phyloP scores from a whole-genome alignment of 2,329 filamentous ascomycete genomes.

The Pseudogymnoascus verrucosus region DNA sequence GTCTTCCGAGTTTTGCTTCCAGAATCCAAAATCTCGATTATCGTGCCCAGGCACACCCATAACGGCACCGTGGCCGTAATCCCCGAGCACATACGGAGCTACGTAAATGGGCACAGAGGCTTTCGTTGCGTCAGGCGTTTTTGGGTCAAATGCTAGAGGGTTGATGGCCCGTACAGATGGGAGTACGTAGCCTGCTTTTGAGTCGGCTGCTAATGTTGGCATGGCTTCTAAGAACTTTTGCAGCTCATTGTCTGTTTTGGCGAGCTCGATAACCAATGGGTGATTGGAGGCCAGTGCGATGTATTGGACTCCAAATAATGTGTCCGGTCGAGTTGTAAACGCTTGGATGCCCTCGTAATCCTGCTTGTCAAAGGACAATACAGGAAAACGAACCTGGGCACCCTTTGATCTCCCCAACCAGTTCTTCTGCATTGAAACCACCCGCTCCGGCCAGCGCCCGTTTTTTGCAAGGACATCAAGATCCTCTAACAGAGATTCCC shows the following conservation, averaged over 20 bases:
- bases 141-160: constrained; percentile 51
- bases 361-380: constrained; percentile 37
- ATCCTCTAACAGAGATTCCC: constrained; percentile 63
- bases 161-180: constrained; percentile 54
- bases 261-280: constrained; percentile 55
- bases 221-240: constrained; percentile 61
- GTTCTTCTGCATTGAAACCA: constrained; percentile 75
- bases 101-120: constrained; percentile 65
- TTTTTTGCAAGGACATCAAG: constrained; percentile 56
- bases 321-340: constrained; percentile 80
- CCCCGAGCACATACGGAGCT: constrained; percentile 75
- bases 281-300: constrained; percentile 69
- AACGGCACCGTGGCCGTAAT: constrained; percentile 79
- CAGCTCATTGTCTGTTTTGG: constrained; percentile 51
- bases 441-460: constrained; percentile 71
- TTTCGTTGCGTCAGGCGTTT: constrained; percentile 42
- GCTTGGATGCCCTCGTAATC: constrained; percentile 52
- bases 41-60: constrained; percentile 92
- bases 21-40: constrained; percentile 69
- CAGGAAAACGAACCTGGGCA: constrained; percentile 61
- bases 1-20: constrained; percentile 58
- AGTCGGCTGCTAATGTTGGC: constrained; percentile 44
- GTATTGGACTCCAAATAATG: constrained; percentile 80
- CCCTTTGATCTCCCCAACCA: constrained; percentile 79
- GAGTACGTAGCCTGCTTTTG: constrained; percentile 62